These are phyloP conservation scores for Dactylella cylindrospora DNA, from an alignment of 2,329 filamentous ascomycete genomes.

Conservation along the genomic window DNA sequence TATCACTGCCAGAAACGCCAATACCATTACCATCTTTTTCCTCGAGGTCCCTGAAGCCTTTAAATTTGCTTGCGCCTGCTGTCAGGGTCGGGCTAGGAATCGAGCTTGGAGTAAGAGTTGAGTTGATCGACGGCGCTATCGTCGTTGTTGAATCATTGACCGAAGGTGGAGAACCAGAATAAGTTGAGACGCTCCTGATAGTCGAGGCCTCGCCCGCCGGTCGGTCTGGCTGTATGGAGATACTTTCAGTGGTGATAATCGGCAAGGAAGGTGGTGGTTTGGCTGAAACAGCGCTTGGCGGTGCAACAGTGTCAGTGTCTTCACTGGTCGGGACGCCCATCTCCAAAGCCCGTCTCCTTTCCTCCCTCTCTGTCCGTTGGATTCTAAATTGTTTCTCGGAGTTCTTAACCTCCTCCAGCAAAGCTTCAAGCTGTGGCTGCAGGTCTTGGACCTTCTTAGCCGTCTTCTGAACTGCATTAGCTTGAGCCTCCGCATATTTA, in stretches of 20 bases:
- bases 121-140: slow-evolving; percentile 41
- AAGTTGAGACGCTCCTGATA: slow-evolving; percentile 54
- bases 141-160: slow-evolving; percentile 45
- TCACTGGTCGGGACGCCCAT: slow-evolving; percentile 76
- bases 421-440: slow-evolving; percentile 83
- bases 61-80: slow-evolving; percentile 65
- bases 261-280: slow-evolving; percentile 44
- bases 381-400: slow-evolving; percentile 97
- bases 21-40: slow-evolving; percentile 68
- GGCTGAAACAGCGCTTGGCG: slow-evolving; percentile 45
- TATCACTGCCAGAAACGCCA: slow-evolving; percentile 62
- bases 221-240: slow-evolving; percentile 41
- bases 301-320: slow-evolving; percentile 65
- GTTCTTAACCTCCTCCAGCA: slow-evolving; percentile 84
- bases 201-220: slow-evolving; percentile 59
- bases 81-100: slow-evolving; percentile 51
- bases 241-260: slow-evolving; percentile 43
- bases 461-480: slow-evolving; percentile 75
- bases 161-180: slow-evolving; percentile 39
- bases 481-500: slow-evolving; percentile 87
- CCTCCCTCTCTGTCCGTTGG: slow-evolving; percentile 89
- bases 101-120: slow-evolving; percentile 50
- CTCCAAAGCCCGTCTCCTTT: slow-evolving; percentile 85
- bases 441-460: slow-evolving; percentile 85
- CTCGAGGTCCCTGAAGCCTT: slow-evolving; percentile 87